Conservation (phyloP, 495 filamentous ascomycete genomes). For the Daldinia loculata region DNA sequence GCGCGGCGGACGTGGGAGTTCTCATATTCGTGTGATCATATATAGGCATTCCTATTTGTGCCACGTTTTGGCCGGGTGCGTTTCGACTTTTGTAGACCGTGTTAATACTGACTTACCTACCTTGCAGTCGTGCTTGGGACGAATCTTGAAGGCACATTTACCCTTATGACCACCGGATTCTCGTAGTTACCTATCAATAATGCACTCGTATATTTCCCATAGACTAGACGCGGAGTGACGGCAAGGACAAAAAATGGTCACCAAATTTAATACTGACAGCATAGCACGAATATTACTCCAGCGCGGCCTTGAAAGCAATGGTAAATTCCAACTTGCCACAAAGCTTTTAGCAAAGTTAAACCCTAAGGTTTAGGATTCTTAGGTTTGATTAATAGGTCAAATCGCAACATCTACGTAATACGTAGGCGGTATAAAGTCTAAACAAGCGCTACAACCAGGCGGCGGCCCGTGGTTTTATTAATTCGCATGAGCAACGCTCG, state of each 20-base stretch:
- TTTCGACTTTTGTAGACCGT: background rate
- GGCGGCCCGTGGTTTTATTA: background rate
- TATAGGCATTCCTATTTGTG: background rate
- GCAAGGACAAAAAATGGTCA: too few relatives aligned
- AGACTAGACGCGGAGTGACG: too few relatives aligned
- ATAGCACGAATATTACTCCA: background rate
- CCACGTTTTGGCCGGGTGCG: background rate
- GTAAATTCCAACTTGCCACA: background rate
- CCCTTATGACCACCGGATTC: background rate
- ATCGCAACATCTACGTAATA: background rate
- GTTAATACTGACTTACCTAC: background rate
- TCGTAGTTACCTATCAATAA: background rate
- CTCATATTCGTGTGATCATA: slow-evolving; percentile 11
- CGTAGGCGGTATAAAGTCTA: background rate
- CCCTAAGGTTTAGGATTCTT: background rate
- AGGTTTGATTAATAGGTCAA: background rate
- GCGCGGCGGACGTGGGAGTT: slow-evolving; percentile 1
- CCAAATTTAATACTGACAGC: too few relatives aligned
- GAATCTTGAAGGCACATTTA: background rate
- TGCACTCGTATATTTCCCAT: background rate
- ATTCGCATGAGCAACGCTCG: background rate
- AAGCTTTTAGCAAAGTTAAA: background rate
- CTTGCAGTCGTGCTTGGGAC: background rate
- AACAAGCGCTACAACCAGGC: background rate
- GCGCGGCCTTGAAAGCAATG: background rate